phyloP scores from a whole-genome alignment of 1,284 basidiomycete species.

The Rhodofomes roseus region DNA sequence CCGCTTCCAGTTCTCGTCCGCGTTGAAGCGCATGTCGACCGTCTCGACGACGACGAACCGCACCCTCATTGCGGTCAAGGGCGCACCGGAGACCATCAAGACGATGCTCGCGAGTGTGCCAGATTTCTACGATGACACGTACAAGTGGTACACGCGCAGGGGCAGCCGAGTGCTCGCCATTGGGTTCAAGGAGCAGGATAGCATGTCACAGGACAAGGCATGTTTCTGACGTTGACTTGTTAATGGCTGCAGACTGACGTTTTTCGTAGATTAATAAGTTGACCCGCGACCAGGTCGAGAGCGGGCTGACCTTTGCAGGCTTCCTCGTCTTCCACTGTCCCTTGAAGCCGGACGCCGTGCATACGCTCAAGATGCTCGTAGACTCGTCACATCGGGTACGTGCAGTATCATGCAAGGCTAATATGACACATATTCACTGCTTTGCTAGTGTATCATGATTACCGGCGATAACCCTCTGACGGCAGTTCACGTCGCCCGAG shows the following conservation, averaged over 20 bases:
- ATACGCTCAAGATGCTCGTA: conserved; percentile 86
- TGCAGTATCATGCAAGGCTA: conserved; percentile 17
- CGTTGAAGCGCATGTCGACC: conserved; percentile 94
- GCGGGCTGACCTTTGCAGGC: conserved; percentile 75
- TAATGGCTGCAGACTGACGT: no score
- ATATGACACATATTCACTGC: neutral
- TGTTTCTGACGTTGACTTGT: no score
- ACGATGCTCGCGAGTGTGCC: conserved; percentile 78
- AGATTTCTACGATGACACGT: conserved; percentile 83
- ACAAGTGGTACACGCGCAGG: conserved; percentile 87
- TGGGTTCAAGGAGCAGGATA: conserved; percentile 78
- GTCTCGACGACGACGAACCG: conserved; percentile 70
- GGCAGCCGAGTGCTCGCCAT: conserved; percentile 91
- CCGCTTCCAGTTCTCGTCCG: conserved; percentile 94
- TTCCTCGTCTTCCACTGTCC: conserved; percentile 98
- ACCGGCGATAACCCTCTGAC: conserved; percentile 97
- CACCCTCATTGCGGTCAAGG: conserved; percentile 77
- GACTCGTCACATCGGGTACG: conserved; percentile 92
- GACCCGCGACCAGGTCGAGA: conserved; percentile 76
- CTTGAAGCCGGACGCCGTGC: conserved; percentile 88
- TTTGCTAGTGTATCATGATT: conserved; percentile 87
- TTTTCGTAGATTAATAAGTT: conserved; percentile 76
- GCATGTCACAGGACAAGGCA: conserved; percentile 65
- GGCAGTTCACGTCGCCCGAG: conserved; percentile 88
- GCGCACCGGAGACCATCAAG: conserved; percentile 93